A percentile compares a stretch with the other conserved stretches of the same genome.
Conservation (phyloP, 2,329 filamentous ascomycete genomes). For the Epicoccum nigrum region DNA sequence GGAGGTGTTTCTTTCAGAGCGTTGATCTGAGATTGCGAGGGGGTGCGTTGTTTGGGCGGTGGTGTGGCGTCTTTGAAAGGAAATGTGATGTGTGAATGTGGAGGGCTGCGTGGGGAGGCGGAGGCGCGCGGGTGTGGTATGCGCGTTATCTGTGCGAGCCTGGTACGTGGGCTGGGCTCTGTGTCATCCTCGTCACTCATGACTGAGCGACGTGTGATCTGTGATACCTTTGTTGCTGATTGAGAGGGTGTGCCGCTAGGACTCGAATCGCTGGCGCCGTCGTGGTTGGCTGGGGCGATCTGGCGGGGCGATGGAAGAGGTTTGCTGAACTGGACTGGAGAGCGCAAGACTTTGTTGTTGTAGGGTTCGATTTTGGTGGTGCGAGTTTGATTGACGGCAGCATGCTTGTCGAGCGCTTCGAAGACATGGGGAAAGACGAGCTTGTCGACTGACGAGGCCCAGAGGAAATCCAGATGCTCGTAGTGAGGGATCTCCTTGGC, state of each 20-base stretch:
- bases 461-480: conserved; percentile 95
- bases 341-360: conserved; percentile 35
- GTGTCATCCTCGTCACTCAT: conserved; percentile 8
- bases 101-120: conserved; percentile 18
- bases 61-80: conserved; percentile 22
- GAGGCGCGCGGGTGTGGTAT: conserved; percentile 27
- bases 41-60: background rate
- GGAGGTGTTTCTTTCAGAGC: background rate
- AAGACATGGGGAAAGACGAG: conserved; percentile 93
- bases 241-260: conserved; percentile 8
- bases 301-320: conserved; percentile 35
- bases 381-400: conserved; percentile 20
- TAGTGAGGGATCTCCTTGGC: conserved; percentile 89
- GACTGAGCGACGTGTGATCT: conserved; percentile 11
- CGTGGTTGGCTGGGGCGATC: conserved; percentile 20
- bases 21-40: background rate
- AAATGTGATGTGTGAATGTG: conserved; percentile 16
- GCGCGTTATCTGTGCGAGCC: conserved; percentile 20
- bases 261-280: conserved; percentile 14
- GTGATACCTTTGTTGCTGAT: conserved; percentile 8
- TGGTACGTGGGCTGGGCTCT: conserved; percentile 21
- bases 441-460: conserved; percentile 82
- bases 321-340: conserved; percentile 36
- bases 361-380: conserved; percentile 6
- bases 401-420: conserved; percentile 77